Evolutionary conservation across 129 eudicot species (phyloP).

Genomic region (Logfia minima): DNA sequence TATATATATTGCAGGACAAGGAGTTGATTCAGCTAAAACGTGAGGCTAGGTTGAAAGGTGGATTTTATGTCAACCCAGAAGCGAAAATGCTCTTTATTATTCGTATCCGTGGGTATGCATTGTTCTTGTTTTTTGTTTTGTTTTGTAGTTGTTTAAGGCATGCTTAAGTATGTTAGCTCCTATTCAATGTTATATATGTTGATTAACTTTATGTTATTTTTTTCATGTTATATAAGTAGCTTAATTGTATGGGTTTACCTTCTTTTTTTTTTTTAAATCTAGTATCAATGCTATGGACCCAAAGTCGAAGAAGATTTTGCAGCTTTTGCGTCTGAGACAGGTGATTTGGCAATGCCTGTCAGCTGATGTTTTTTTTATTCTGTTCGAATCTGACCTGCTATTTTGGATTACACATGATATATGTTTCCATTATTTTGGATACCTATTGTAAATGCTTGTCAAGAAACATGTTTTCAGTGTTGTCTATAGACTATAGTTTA

Average conservation of each 20-base stretch:
- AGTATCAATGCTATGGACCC: slow-evolving; percentile 88
- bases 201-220: not conserved
- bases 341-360: slow-evolving; percentile 22
- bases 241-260: too few relatives aligned
- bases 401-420: too few relatives aligned
- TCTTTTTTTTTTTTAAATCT: not conserved
- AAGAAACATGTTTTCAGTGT: not conserved
- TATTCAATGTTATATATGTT: not conserved
- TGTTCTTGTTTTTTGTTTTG: not conserved
- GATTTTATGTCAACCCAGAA: slow-evolving; percentile 82
- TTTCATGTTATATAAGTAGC: not conserved
- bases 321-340: slow-evolving; percentile 90
- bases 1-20: slow-evolving; percentile 41
- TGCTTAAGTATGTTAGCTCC: not conserved
- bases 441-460: not conserved
- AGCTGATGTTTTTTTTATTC: not conserved
- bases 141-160: not conserved
- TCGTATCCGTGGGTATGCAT: slow-evolving; percentile 69
- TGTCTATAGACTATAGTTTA: not conserved
- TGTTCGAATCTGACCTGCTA: not conserved
- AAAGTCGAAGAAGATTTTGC: slow-evolving; percentile 69
- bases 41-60: slow-evolving; percentile 74
- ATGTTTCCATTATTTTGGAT: not conserved
- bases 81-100: slow-evolving; percentile 77
- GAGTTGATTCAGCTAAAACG: slow-evolving; percentile 74